Percentiles rank a stretch among this genome's conserved stretches.
These are phyloP conservation scores for Sphaceloma murrayae DNA, from an alignment of 2,329 filamentous ascomycete genomes.

Conservation along the genomic window DNA sequence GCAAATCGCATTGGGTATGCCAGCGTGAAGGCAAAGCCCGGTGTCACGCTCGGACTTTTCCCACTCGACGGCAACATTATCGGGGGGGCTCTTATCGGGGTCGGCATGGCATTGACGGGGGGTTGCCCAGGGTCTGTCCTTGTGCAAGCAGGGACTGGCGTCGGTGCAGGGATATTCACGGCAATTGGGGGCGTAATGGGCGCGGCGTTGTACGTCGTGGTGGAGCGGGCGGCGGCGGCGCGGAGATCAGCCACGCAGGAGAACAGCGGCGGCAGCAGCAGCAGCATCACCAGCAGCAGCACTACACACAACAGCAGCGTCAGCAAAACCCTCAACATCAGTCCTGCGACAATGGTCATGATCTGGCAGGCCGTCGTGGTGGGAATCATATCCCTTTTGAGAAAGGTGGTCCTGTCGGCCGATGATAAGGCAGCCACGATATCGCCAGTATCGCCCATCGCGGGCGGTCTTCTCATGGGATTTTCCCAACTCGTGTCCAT, in stretches of 20 bases:
- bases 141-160: conserved; percentile 47
- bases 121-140: conserved; percentile 58
- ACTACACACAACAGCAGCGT: too few species aligned
- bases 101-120: conserved; percentile 57
- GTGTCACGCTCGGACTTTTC: conserved; percentile 46
- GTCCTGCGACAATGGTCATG: conserved; percentile 31
- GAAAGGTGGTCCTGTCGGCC: conserved; percentile 26
- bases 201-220: conserved; percentile 34
- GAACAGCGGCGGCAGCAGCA: too few species aligned
- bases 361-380: conserved; percentile 38
- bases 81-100: conserved; percentile 52
- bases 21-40: conserved; percentile 40
- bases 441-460: conserved; percentile 36
- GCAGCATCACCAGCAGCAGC: too few species aligned
- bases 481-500: conserved; percentile 49
- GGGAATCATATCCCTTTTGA: conserved; percentile 28
- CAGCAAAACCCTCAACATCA: conserved; percentile 36
- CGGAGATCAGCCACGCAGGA: too few species aligned
- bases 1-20: conserved; percentile 38
- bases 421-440: conserved; percentile 28
- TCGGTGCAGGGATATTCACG: conserved; percentile 35
- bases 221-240: conserved; percentile 1
- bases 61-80: conserved; percentile 55
- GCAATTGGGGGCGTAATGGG: conserved; percentile 48
- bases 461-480: conserved; percentile 51